Evolutionary conservation across 441 rosid genomes (phyloP), one percentile per base, ranked within the genome.

Genomic region (Jatropha multifida): DNA sequence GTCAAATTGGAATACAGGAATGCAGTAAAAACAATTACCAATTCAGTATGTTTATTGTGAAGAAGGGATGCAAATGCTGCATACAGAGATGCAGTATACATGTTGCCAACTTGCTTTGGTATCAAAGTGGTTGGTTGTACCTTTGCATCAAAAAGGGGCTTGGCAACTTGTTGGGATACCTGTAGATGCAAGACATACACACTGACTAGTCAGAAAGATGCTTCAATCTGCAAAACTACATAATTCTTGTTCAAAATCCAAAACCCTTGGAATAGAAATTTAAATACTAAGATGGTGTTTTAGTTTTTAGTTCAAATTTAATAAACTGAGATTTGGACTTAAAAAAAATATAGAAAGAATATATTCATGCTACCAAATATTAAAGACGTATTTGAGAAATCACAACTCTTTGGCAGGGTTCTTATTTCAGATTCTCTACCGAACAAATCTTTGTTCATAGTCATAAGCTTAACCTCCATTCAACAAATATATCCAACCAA

Each of bases 31-130:
- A 37, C 26, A 76, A 5, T 85, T 90, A 95, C 99, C 98, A 96
- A 78, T 77, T 86, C 87, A 54, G 74, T 78, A 51, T 90, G 76
- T 83, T 88, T 92, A 74, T 88, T 90, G 89, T 96, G 92, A 83
- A 96, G 80, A 42, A 96, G 94, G 70, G 99, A 94, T 65, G 85
- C 97, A 76, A 96, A 92, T 68, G 99, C 99, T 38, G 98, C 97
- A 75, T 94, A 96, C 54, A 96, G 79, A 70, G 99, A 96, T 78
- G 98, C 99, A 1, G 99, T 96, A 82, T 96, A 96, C 98, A 92
- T 96, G 87, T 96, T 96, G 76, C 99, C 99, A 14, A 92, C 96
- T 94, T 92, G 92, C 78, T 96, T 96, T 27, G 99, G 99, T 67
- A 96, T 44, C 88, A 94, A 84, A 71, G 97, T 91, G 58, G 97